Percentiles rank a stretch among this genome's conserved stretches.
Evolutionary conservation across 345 rosid species (phyloP).

Genomic region (Eutrema japonicum): DNA sequence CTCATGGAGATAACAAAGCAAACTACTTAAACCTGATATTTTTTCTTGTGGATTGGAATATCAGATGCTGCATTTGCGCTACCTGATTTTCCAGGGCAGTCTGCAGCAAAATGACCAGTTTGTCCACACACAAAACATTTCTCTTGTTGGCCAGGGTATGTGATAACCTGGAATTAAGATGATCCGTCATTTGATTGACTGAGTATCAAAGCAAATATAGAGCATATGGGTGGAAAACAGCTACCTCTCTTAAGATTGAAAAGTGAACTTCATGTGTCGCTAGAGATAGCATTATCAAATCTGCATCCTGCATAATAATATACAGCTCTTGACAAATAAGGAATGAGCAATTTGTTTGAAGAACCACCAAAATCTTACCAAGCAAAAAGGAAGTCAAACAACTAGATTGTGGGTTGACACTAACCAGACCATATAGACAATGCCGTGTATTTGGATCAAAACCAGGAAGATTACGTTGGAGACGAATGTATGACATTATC

Average conservation of each 20-base stretch:
- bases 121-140: constrained; percentile 94
- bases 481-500: constrained; percentile 92
- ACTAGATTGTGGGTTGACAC: constrained; percentile 34
- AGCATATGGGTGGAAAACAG: constrained; percentile 4
- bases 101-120: constrained; percentile 96
- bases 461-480: constrained; percentile 81
- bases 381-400: constrained; percentile 27
- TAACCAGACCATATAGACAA: constrained; percentile 92
- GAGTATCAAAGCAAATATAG: constrained; percentile 27
- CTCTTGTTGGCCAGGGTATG: constrained; percentile 91
- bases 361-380: constrained; percentile 8
- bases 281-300: constrained; percentile 93
- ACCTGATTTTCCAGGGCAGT: constrained; percentile 74
- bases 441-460: constrained; percentile 94
- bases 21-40: constrained; percentile 79
- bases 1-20: constrained; percentile 15
- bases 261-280: constrained; percentile 99
- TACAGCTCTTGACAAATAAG: constrained; percentile 17
- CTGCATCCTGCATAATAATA: constrained; percentile 78
- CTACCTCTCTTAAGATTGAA: constrained; percentile 97
- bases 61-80: constrained; percentile 61
- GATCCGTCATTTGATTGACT: constrained; percentile 7
- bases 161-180: constrained; percentile 61
- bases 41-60: constrained; percentile 89
- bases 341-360: constrained; percentile 19